Percentiles rank a stretch among this genome's conserved stretches.
Evolutionary conservation across 306 rosid genomes (phyloP).

Genomic region (Dalbergia oliveri): DNA sequence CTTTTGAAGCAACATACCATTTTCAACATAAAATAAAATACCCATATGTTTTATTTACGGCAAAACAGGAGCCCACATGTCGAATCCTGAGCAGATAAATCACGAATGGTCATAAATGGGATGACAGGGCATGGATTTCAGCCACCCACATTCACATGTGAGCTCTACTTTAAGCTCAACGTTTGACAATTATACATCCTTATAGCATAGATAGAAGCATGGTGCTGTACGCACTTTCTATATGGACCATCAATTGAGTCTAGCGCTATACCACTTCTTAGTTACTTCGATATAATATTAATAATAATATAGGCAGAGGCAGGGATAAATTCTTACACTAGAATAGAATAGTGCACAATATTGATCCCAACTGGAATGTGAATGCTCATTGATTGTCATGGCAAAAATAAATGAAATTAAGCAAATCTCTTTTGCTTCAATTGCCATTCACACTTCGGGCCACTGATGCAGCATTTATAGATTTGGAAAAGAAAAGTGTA

Average conservation of each 20-base stretch:
- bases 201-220: neutral
- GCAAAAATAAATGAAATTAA: neutral
- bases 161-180: neutral
- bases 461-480: slow-evolving; percentile 1
- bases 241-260: slow-evolving; percentile 28
- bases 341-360: neutral
- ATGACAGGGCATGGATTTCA: slow-evolving; percentile 11
- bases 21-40: neutral
- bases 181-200: slow-evolving; percentile 20
- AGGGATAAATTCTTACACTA: neutral
- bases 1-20: neutral
- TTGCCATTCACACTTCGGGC: neutral
- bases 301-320: neutral
- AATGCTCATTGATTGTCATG: neutral
- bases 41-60: neutral
- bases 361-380: neutral
- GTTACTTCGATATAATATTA: neutral
- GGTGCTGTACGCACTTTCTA: neutral
- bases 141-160: slow-evolving; percentile 13
- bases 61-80: neutral
- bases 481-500: slow-evolving; percentile 3
- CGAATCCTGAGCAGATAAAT: neutral
- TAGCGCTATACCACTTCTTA: neutral
- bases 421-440: neutral
- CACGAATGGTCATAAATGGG: slow-evolving; percentile 8